A percentile compares a stretch with the other conserved stretches of the same genome.
Evolutionary conservation across 805 yeast species (phyloP).

Genomic region (Starmerella sp.): DNA sequence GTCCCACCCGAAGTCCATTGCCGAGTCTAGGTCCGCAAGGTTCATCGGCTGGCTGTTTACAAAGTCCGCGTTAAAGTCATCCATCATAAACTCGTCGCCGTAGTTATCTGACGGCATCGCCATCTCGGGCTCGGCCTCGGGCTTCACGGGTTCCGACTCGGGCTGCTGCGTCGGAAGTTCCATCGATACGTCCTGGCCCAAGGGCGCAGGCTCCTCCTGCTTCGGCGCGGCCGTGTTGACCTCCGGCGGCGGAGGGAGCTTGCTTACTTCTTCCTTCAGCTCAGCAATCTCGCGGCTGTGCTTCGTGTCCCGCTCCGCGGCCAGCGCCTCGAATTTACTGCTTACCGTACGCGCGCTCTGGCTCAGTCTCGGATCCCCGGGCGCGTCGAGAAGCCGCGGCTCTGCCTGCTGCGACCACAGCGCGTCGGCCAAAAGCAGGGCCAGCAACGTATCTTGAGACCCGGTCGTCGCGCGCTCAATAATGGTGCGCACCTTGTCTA

Average conservation of each 20-base stretch:
- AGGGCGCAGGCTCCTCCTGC: neutral
- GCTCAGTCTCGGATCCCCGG: neutral
- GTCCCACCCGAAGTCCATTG: constrained; percentile 23
- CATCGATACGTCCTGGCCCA: neutral
- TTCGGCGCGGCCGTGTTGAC: neutral
- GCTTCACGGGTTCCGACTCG: neutral
- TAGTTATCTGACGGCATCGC: neutral
- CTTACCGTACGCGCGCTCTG: constrained; percentile 5
- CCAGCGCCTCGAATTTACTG: neutral
- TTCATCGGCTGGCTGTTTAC: constrained; percentile 23
- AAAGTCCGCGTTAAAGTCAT: constrained; percentile 17
- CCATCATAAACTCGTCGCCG: constrained; percentile 1
- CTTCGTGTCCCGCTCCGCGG: neutral
- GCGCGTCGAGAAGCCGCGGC: constrained; percentile 2
- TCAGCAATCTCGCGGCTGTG: neutral
- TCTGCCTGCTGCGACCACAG: neutral
- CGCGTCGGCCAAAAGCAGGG: constrained; percentile 15
- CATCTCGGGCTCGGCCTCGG: neutral
- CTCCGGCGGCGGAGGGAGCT: neutral
- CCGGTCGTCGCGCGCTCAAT: constrained; percentile 5
- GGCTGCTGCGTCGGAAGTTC: neutral
- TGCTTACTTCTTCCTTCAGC: neutral
- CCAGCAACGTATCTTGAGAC: constrained; percentile 10
- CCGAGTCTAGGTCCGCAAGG: constrained; percentile 24
- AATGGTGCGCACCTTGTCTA: neutral